Base-by-base conservation (phyloP, 495 filamentous ascomycete species). In the Talaromyces stipitatus region DNA sequence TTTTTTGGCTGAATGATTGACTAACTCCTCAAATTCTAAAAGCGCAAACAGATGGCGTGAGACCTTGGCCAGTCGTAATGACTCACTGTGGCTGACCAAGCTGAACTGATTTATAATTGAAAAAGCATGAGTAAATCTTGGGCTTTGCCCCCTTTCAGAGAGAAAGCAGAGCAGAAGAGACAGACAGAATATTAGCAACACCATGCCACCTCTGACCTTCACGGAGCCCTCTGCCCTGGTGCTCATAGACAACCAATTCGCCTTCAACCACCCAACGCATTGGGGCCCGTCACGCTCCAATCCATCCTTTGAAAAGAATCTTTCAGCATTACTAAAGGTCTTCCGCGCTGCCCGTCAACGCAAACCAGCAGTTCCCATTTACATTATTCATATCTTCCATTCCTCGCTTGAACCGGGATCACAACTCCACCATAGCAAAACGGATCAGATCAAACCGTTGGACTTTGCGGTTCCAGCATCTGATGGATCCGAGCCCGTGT, bases 231-330 rank as follows among this genome's bases (percentile, higher is more conserved):
- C 80, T 0, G 80, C 79, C 11, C 69, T 84, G 22, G 65, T 85
- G 57, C 68, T 85, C 46, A 82, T 85, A 54, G 80, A 85, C 68
- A 78, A 82, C 61, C 81, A 85, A 67, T 61, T 69, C 16, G 80
- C 66, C 62, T 79, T 84, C 60, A 63, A 59, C 30, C 62, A 79
- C 50, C 73, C 78, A 6, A 69, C 64, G 18, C 58, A 69, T 48
- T 72, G 75, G 69, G 78, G 79, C 29, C 55, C 65, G 12, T 56
- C 56, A 5, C 74, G 76, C 43, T 77, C 72, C 60, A 79, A 78
- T 55, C 73, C 76, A 3, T 53, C 62, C 33, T 79, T 75, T 54
- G 72, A 81, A 60, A 43, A 55, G 24, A 80, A 80, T 55, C 58
- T 79, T 36, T 52, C 63, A 38, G 56, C 68, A 4, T 69, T 82